Evolutionary conservation across 2,329 filamentous ascomycete species (phyloP), one percentile per base, ranked within the genome.

Genomic region (Xylaria arbuscula): DNA sequence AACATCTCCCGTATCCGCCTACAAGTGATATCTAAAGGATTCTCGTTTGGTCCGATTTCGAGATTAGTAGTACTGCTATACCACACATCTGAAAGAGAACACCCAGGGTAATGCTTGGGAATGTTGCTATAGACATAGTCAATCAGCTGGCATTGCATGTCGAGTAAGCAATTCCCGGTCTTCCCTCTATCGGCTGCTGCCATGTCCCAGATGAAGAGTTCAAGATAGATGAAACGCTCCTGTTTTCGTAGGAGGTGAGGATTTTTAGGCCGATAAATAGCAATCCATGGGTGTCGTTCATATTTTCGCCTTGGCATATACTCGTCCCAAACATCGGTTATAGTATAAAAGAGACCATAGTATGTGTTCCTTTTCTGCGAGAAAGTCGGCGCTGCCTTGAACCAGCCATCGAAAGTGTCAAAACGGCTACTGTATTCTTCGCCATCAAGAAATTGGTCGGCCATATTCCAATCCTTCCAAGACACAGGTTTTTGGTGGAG

Each of bases 201-300:
- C 1, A 78, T 65, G 69, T 89, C 87, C 86, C 86, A 88, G 47
- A 89, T 85, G 6, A 89, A 78, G 13, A 89, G 72, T 71, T 89
- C 86, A 2, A 81, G 80, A 59, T 0, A 1, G 70, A 74, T 78
- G 83, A 0, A 75, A 19, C 9, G 19, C 32, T n/a, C 1, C 32
- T 28, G 28, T 3, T n/a, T 71, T 24, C 4, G 74, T 0, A 9
- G 15, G 64, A 45, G n/a, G 19, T 83, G 79, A 1, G 80, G 77
- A n/a, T 83, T 77, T 4, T 77, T 72, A 0, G 84, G 82, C 11
- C 87, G 82, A 66, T 83, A 82, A 15, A 86, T 72, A 0, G 79
- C 84, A 40, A 88, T 70, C 86, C 87, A 89, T 0, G 87, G 84
- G 53, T 83, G 81, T 10, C 83, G 80, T 17, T 60, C 62, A 24